These are phyloP conservation scores for Ganoderma leucocontextum DNA, from an alignment of 1,284 basidiomycete genomes.

Conservation along the genomic window DNA sequence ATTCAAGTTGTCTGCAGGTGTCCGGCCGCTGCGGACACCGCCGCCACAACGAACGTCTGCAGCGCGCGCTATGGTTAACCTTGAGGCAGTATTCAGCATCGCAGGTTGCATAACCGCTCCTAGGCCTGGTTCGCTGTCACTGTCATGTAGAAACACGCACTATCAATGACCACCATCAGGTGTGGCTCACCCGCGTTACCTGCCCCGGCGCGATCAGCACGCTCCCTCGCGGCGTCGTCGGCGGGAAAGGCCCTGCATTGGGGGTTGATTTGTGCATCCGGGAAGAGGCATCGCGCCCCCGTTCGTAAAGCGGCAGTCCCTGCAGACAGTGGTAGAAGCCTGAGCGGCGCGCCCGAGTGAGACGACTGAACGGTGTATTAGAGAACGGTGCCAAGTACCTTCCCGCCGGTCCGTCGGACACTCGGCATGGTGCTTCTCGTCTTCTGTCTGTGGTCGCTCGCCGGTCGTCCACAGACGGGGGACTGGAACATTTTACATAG, in stretches of 20 bases:
- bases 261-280: neutral
- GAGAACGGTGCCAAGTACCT: neutral
- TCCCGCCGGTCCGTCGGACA: neutral
- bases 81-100: neutral
- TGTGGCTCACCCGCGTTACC: neutral
- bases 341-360: conserved; percentile 6
- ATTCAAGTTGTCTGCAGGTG: neutral
- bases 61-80: conserved; percentile 1
- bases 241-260: neutral
- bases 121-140: neutral
- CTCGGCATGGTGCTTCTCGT: neutral
- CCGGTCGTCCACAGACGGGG: neutral
- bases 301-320: neutral
- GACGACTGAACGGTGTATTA: neutral
- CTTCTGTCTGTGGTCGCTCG: neutral
- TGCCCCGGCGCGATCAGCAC: neutral
- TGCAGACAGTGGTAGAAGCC: neutral
- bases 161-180: neutral
- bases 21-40: neutral
- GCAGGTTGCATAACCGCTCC: neutral
- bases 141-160: conserved; percentile 3
- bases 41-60: neutral
- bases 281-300: neutral
- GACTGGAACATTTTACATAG: neutral
- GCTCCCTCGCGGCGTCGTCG: neutral